These are phyloP conservation scores for Pseudogymnoascus sp. DNA, from an alignment of 2,329 filamentous ascomycete species.

Conservation along the genomic window DNA sequence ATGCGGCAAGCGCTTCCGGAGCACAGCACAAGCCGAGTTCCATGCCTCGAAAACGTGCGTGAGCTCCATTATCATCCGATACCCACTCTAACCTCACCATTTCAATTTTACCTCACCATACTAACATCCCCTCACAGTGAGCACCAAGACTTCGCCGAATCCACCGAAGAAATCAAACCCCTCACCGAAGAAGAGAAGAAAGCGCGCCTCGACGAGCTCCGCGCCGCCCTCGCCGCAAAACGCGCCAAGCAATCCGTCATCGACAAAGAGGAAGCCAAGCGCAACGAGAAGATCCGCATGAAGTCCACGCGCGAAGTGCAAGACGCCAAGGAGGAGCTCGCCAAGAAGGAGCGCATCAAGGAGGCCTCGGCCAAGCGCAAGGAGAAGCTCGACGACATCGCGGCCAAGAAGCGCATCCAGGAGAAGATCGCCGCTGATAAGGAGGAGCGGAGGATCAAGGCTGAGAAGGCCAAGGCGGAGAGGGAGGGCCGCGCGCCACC, in stretches of 20 bases:
- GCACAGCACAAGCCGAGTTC: conserved; percentile 73
- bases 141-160: conserved; percentile 87
- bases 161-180: conserved; percentile 83
- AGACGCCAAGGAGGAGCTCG: conserved; percentile 81
- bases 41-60: conserved; percentile 78
- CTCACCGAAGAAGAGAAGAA: conserved; percentile 89
- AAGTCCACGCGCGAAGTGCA: conserved; percentile 88
- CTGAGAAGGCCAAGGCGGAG: conserved; percentile 76
- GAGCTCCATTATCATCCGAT: background rate
- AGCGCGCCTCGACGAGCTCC: conserved; percentile 67
- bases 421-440: conserved; percentile 95
- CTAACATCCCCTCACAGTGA: conserved; percentile 43
- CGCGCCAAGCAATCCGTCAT: conserved; percentile 57
- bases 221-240: conserved; percentile 65
- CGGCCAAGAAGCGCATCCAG: conserved; percentile 81
- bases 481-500: conserved; percentile 64
- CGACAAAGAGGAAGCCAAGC: conserved; percentile 75
- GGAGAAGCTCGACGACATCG: conserved; percentile 79
- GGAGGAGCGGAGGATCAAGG: conserved; percentile 76
- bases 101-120: background rate
- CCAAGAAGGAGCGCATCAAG: conserved; percentile 85
- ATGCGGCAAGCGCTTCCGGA: conserved; percentile 85
- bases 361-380: conserved; percentile 78
- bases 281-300: conserved; percentile 76
- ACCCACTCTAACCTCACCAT: background rate